Evolutionary conservation across 2,329 filamentous ascomycete species (phyloP).

Genomic region (Aspergillus eucalypticola): DNA sequence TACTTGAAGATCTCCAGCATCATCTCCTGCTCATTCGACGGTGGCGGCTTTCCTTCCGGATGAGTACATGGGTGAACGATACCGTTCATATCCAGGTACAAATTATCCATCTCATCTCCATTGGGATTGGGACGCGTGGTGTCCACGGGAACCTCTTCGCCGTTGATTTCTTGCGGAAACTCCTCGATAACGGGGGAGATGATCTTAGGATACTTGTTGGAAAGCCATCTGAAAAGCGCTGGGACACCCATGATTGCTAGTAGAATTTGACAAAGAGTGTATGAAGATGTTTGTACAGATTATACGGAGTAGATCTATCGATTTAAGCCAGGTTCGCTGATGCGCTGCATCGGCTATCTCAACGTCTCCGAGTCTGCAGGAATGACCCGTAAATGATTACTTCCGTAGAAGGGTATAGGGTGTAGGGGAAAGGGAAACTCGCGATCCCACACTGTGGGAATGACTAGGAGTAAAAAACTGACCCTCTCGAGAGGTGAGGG

Average conservation of each 20-base stretch:
- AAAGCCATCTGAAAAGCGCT: constrained; percentile 93
- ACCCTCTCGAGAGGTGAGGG: constrained; percentile 9
- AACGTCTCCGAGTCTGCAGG: constrained; percentile 4
- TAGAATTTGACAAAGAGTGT: constrained; percentile 8
- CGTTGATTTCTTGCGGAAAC: constrained; percentile 77
- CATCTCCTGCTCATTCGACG: constrained; percentile 96
- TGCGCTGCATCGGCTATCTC: constrained; percentile 21
- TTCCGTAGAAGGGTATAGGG: background rate
- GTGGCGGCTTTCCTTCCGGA: constrained; percentile 87
- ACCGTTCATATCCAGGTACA: constrained; percentile 99
- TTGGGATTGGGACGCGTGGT: constrained; percentile 86
- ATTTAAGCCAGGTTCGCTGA: constrained; percentile 12
- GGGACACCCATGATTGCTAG: constrained; percentile 77
- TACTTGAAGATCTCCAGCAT: constrained; percentile 98
- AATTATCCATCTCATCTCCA: constrained; percentile 94
- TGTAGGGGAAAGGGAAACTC: background rate
- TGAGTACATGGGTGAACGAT: constrained; percentile 99
- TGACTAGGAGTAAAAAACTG: background rate
- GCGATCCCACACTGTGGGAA: constrained; percentile 1
- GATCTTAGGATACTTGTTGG: constrained; percentile 96
- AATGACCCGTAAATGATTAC: background rate
- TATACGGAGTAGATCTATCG: constrained; percentile 4
- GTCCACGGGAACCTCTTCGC: constrained; percentile 80
- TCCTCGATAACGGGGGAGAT: constrained; percentile 90
- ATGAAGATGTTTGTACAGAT: constrained; percentile 1